Evolutionary conservation across 768 basidiomycete species (phyloP), one percentile per base, ranked within the genome.

Genomic region (Calocera viscosa): DNA sequence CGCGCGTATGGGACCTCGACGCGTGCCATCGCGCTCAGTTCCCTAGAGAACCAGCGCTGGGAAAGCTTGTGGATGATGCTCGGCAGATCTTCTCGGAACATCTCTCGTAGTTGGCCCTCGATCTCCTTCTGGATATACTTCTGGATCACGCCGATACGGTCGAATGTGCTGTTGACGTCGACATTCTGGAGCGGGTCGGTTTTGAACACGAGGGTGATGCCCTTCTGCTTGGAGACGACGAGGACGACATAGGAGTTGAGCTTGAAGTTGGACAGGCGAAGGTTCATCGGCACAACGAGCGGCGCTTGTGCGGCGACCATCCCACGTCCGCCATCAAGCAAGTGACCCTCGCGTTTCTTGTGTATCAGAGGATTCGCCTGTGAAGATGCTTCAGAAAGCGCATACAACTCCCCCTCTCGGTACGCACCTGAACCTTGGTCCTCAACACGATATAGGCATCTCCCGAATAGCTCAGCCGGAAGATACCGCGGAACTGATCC

Each of bases 121-220:
- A 99, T 98, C 78, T 98, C 95, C 67, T 87, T 85, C 75, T 98
- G 96, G 68, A 99, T 93, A 76, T 94, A 98, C 67, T 93, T 94
- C 74, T 97, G 91, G 64, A 99, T 96, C 70, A 97, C 94, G 53
- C 91, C 92, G 69, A 99, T 95, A 2, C 91, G 93, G 77, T 99
- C 96, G 73, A 99, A 99, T 1, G 94, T 97, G 75, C 89, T 90
- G 77, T 90, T 94, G 74, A 99, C 98, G 74, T 98, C 91, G 65
- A 99, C 94, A 70, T 92, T 91, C 77, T 99, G 94, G 40, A 99
- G 83, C 1, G 96, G 96, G 77, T 99, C 96, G 38, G 96, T 98
- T 79, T 98, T 98, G 85, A 99, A 99, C 28, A 98, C 96, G 65
- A 99, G 86, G 0, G 96, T 98, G 74, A 98, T 97, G 47, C 96